Evolutionary conservation across 2,329 filamentous ascomycete species (phyloP), one percentile per base, ranked within the genome.

Genomic region (Arthrobotrys iridis): DNA sequence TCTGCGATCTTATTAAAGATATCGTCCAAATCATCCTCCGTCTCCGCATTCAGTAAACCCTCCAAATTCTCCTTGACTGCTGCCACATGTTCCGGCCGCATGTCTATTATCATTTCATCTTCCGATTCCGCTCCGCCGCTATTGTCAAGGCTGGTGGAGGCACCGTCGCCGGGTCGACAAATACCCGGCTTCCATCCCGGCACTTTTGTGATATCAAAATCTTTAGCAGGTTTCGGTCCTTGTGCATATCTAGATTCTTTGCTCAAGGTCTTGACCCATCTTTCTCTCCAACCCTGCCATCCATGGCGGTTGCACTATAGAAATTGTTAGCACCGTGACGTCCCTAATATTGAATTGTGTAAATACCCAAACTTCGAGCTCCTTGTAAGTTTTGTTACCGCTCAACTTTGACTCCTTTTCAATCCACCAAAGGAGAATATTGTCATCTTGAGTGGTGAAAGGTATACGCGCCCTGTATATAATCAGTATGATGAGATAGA

Each of bases 361-460:
- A n/a, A n/a, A 18, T 58, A 79, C 78, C 43, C 76, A 33, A 0
- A 55, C 20, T 2, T 60, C 74, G n/a, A 79, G 62, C 15, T 72
- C 65, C 5, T 77, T 20, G 37, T 79, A 79, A 2, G 79, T 28
- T 20, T 43, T 30, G 20, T 77, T 76, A 7, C 79, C 79, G 3
- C 70, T 15, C 10, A 40, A 58, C 22, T 48, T n/a, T 5, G 43
- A 40, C 15, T 70, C 74, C 6, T 66, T 7, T 26, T 58, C 48
- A n/a, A 79, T 26, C 63, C 59, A 73, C 40, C 68, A 64, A 2
- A 79, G 24, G 7, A 79, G 67, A 20, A 79, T 77, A 13, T 77
- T 48, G 22, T 79, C 79, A 20, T 79, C 79, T 62, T 79, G 70
- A 18, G 58, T 13, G 1, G 78, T 78, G 33, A 79, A 79, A 13